Evolutionary conservation across 2,329 filamentous ascomycete genomes (phyloP).

Genomic region (Trichoderma sp.): DNA sequence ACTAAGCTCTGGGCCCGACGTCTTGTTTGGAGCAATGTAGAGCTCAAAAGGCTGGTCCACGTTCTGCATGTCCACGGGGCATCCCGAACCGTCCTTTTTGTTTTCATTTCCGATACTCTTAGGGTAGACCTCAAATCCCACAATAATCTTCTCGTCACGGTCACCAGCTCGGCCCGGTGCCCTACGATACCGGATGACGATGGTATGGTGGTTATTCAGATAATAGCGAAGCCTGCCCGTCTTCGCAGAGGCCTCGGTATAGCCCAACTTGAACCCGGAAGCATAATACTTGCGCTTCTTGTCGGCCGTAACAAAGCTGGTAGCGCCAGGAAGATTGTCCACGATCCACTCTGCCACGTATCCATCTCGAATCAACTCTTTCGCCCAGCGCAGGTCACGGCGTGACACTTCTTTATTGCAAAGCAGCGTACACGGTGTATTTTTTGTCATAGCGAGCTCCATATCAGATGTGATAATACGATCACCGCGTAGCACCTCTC

Average conservation of each 20-base stretch:
- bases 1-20: slow-evolving; percentile 50
- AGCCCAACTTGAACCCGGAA: slow-evolving; percentile 86
- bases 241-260: slow-evolving; percentile 65
- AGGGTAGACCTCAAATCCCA: slow-evolving; percentile 88
- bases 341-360: slow-evolving; percentile 95
- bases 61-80: slow-evolving; percentile 68
- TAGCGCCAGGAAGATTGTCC: slow-evolving; percentile 86
- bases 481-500: slow-evolving; percentile 85
- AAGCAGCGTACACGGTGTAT: slow-evolving; percentile 72
- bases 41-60: slow-evolving; percentile 70
- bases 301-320: slow-evolving; percentile 84
- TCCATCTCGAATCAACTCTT: slow-evolving; percentile 73
- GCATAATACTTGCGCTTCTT: slow-evolving; percentile 87
- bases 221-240: slow-evolving; percentile 69
- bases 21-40: slow-evolving; percentile 65
- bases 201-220: slow-evolving; percentile 86
- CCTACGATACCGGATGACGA: slow-evolving; percentile 77
- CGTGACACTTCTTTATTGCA: slow-evolving; percentile 70
- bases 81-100: slow-evolving; percentile 65
- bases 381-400: slow-evolving; percentile 67
- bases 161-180: slow-evolving; percentile 71
- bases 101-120: slow-evolving; percentile 72
- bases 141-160: slow-evolving; percentile 75
- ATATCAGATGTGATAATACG: slow-evolving; percentile 85
- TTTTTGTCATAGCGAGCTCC: slow-evolving; percentile 75